Evolutionary conservation across 1,284 basidiomycete species (phyloP).

Genomic region (Cryptococcus neoformans): DNA sequence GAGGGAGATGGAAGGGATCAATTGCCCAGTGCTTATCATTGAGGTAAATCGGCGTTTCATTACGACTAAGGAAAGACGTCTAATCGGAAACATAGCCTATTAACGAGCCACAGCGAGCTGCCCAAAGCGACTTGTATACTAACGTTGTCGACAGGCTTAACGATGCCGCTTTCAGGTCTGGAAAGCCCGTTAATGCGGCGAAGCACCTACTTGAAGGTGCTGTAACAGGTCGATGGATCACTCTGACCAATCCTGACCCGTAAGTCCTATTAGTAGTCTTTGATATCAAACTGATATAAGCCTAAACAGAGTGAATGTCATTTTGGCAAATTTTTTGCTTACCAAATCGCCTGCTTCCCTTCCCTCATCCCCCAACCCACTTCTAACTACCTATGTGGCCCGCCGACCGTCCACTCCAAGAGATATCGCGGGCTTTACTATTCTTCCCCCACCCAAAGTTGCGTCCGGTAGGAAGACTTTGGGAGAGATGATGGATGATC

Average conservation of each 20-base stretch:
- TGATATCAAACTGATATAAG: background rate
- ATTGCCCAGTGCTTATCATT: constrained; percentile 14
- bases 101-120: no score
- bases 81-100: background rate
- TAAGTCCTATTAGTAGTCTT: constrained; percentile 5
- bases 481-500: constrained; percentile 17
- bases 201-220: constrained; percentile 1
- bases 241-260: constrained; percentile 21
- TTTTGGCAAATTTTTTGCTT: constrained; percentile 16
- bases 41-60: constrained; percentile 6
- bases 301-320: constrained; percentile 15
- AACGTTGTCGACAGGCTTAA: background rate
- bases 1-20: constrained; percentile 2
- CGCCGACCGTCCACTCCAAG: constrained; percentile 21
- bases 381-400: constrained; percentile 6
- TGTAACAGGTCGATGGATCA: constrained; percentile 16
- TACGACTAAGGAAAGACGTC: background rate
- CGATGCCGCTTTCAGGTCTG: background rate
- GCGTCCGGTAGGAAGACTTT: constrained; percentile 15
- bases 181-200: background rate
- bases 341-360: constrained; percentile 7
- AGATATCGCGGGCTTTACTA: constrained; percentile 12
- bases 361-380: constrained; percentile 3
- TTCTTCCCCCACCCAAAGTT: constrained; percentile 15
- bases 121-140: background rate